phyloP scores from a whole-genome alignment of 176 grass and related monocot species.

The Phoenix dactylifera region DNA sequence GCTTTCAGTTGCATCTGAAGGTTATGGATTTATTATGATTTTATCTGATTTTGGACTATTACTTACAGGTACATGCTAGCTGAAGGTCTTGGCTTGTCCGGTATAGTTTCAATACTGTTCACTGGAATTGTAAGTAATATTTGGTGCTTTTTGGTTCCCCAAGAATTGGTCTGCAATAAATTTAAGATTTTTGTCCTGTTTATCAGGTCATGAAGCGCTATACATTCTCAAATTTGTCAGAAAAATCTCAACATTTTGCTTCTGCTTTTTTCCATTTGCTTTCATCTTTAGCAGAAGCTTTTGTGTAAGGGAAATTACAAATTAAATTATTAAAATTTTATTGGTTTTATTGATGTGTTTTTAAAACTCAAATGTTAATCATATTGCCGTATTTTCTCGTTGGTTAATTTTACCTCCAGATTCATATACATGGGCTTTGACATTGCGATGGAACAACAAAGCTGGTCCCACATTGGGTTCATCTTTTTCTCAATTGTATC shows the following conservation, averaged over 20 bases:
- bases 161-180: not conserved
- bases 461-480: conserved; percentile 96
- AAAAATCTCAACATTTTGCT: conserved; percentile 83
- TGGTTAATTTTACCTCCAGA: conserved; percentile 32
- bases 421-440: conserved; percentile 99
- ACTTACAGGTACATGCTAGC: conserved; percentile 93
- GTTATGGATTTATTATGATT: too few species aligned
- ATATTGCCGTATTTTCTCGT: too few species aligned
- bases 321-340: not conserved
- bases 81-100: conserved; percentile 95
- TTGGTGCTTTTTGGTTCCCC: too few species aligned
- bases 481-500: conserved; percentile 99
- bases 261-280: conserved; percentile 89
- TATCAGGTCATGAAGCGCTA: conserved; percentile 96
- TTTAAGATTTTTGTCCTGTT: conserved; percentile 13
- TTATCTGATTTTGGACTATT: conserved; percentile 10
- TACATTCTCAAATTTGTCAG: conserved; percentile 92
- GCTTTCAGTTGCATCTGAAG: not conserved
- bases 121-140: conserved; percentile 75
- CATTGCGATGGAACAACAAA: conserved; percentile 99
- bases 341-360: too few species aligned
- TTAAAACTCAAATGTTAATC: too few species aligned
- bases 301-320: conserved; percentile 63
- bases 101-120: conserved; percentile 98
- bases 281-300: conserved; percentile 98